Evolutionary conservation across 2,329 filamentous ascomycete species (phyloP), one percentile per base, ranked within the genome.

Genomic region (Thelonectria discophora): DNA sequence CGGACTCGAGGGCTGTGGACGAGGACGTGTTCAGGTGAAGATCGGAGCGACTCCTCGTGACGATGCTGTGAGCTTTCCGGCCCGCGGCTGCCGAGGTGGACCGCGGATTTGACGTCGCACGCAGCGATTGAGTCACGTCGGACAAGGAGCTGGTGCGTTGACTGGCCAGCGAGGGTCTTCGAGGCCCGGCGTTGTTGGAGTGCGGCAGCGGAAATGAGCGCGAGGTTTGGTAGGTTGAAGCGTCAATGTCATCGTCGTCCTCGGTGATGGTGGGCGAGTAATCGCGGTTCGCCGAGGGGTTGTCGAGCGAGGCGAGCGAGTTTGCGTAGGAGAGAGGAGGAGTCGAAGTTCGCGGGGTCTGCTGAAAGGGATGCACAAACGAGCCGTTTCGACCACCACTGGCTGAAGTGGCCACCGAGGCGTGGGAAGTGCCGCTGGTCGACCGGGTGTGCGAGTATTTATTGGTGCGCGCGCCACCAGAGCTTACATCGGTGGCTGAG

Each of bases 281-380:
- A 55, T 87, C 85, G 67, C 84, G 81, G 47, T 74, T 71, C 47
- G 62, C 71, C 24, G 66, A 64, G 27, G 69, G 71, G 61, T 75
- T 81, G 52, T 83, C 83, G 54, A 86, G 77, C 2, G 83, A 85
- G 15, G 81, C 79, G 45, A 84, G 75, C 8, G 85, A 86, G 72
- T 84, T 85, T 65, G 84, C 81, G 72, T 87, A 87, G 21, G 84
- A 83, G 62, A 87, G 70, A 9, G 86, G 85, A 52, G 86, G 85
- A 61, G 86, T 88, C 47, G 85, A 84, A 1, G 85, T 85, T 42
- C 85, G 82, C 32, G 87, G 87, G 9, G 80, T 88, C 75, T 89
- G 87, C 72, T 88, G 86, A 66, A 88, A 89, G 24, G 87, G 87
- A 70, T 89, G 87, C 18, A 88, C 81, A 70, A 89, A 89, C 32